Evolutionary conservation across 2,329 filamentous ascomycete species (phyloP).

Genomic region (Dothidotthia symphoricarpi): DNA sequence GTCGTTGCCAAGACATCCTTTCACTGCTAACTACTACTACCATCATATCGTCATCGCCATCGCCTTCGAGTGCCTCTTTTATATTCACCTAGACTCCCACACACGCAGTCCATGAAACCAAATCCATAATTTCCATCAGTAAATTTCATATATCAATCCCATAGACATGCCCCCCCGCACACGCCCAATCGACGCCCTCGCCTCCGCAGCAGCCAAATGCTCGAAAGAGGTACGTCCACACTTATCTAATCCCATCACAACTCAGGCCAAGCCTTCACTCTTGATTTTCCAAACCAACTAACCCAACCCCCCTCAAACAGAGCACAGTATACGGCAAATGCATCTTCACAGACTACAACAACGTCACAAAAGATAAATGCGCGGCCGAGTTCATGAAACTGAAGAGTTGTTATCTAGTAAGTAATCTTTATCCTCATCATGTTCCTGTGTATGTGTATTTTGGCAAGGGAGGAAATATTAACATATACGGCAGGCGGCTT

Average conservation of each 20-base stretch:
- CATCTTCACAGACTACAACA: conserved; percentile 84
- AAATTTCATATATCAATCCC: no score
- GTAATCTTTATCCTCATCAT: conserved; percentile 20
- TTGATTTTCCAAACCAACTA: background rate
- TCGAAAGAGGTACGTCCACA: conserved; percentile 57
- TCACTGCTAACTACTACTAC: no score
- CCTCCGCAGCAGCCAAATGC: conserved; percentile 64
- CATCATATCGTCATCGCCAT: no score
- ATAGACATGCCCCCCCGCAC: conserved; percentile 42
- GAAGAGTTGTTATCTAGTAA: conserved; percentile 84
- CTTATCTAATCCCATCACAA: no score
- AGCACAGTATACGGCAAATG: conserved; percentile 87
- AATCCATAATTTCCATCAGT: no score
- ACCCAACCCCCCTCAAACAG: conserved; percentile 56
- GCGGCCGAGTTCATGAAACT: conserved; percentile 77
- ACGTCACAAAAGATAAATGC: conserved; percentile 89
- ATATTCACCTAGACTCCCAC: no score
- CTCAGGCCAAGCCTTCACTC: no score
- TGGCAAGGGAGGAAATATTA: background rate
- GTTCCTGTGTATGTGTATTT: no score
- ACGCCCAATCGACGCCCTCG: conserved; percentile 68
- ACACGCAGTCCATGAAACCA: no score
- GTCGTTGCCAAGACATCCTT: no score
- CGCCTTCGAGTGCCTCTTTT: no score
- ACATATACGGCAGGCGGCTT: conserved; percentile 20